Percentiles rank a stretch among this genome's conserved stretches.
Conservation (phyloP, 306 rosid genomes). For the Prunus campanulata region DNA sequence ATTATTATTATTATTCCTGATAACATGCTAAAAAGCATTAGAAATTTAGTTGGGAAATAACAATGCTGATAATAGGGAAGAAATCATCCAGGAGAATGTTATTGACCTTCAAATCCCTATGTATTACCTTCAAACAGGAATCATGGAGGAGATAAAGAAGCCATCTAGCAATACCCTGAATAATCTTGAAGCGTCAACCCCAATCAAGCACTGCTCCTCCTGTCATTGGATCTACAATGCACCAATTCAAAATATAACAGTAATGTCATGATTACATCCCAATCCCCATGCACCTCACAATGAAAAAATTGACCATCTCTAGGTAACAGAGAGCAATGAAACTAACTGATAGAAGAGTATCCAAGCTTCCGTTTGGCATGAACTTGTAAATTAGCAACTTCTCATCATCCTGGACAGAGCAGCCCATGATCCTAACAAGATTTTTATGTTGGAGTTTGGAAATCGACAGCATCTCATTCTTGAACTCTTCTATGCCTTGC, state of each 20-base stretch:
- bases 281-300: too few relatives aligned
- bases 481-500: constrained; percentile 39
- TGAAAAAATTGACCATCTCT: too few relatives aligned
- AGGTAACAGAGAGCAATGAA: too few relatives aligned
- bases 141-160: constrained; percentile 14
- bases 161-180: constrained; percentile 27
- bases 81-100: constrained; percentile 23
- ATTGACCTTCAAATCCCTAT: constrained; percentile 24
- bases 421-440: constrained; percentile 38
- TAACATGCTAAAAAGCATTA: too few relatives aligned
- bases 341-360: constrained; percentile 35
- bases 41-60: neutral
- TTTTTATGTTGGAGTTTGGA: constrained; percentile 40
- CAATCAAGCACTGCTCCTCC: neutral
- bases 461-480: constrained; percentile 29
- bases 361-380: constrained; percentile 46
- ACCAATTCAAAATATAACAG: too few relatives aligned
- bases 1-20: too few relatives aligned
- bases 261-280: too few relatives aligned
- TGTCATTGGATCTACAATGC: too few relatives aligned
- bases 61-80: neutral
- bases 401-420: constrained; percentile 29
- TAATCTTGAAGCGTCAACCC: constrained; percentile 2
- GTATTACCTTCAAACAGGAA: constrained; percentile 14
- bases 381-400: constrained; percentile 38